Evolutionary conservation across 352 stramenopile species (phyloP).

Genomic region (Phytophthora brassicae): DNA sequence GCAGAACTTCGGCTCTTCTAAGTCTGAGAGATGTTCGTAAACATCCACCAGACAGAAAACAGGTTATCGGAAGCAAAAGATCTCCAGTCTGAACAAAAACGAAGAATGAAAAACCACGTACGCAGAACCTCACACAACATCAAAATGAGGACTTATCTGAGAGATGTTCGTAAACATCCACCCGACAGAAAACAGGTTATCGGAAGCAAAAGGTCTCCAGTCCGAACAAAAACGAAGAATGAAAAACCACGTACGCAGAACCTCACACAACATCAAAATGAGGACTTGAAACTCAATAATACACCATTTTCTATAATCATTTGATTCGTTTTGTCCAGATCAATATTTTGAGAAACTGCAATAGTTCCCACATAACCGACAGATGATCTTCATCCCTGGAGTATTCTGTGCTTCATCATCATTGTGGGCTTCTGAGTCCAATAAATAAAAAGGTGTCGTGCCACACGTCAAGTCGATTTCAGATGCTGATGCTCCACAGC

Average conservation of each 20-base stretch:
- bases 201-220: neutral
- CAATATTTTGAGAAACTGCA: conserved; percentile 79
- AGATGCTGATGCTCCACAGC: conserved; percentile 62
- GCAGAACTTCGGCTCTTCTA: conserved; percentile 49
- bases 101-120: conserved; percentile 2
- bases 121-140: too few relatives aligned
- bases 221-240: neutral
- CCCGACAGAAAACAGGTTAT: neutral
- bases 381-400: conserved; percentile 49
- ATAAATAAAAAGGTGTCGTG: conserved; percentile 64
- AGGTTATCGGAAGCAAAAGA: neutral
- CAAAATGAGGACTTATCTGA: too few relatives aligned
- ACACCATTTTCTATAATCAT: too few relatives aligned
- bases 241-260: conserved; percentile 1
- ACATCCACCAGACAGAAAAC: neutral
- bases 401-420: conserved; percentile 2
- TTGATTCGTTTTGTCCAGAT: too few relatives aligned
- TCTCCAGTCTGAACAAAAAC: neutral
- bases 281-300: too few relatives aligned
- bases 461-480: conserved; percentile 50
- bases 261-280: too few relatives aligned
- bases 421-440: conserved; percentile 37
- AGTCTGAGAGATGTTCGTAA: conserved; percentile 30
- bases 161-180: conserved; percentile 19
- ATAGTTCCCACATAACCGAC: conserved; percentile 73